A percentile compares a stretch with the other conserved stretches of the same genome.
phyloP scores from a whole-genome alignment of 441 rosid genomes.

The Eutrema salsugineum region DNA sequence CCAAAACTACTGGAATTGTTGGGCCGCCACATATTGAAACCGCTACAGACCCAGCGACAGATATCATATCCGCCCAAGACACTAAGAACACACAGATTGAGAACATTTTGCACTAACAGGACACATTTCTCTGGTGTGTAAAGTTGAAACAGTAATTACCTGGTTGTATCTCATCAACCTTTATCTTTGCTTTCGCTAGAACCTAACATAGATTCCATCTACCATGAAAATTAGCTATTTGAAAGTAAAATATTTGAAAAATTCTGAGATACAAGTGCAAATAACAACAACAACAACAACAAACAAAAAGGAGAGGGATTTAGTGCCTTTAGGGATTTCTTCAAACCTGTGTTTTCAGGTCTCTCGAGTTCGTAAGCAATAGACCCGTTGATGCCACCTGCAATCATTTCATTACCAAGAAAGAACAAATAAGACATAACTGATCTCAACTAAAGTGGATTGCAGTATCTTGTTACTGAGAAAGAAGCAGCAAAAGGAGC shows the following conservation, averaged over 20 bases:
- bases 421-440: neutral
- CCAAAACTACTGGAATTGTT: constrained; percentile 56
- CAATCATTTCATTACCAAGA: neutral
- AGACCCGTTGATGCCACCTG: constrained; percentile 96
- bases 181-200: constrained; percentile 77
- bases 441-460: neutral
- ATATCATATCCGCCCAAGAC: constrained; percentile 94
- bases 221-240: constrained; percentile 32
- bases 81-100: constrained; percentile 43
- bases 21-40: constrained; percentile 95
- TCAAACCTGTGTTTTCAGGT: constrained; percentile 87
- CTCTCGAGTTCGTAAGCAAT: constrained; percentile 81
- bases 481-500: neutral
- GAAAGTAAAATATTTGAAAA: constrained; percentile 18
- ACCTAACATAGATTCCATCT: constrained; percentile 50
- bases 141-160: constrained; percentile 40
- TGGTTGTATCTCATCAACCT: constrained; percentile 56
- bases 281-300: neutral
- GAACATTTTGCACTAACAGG: constrained; percentile 23
- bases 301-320: constrained; percentile 9
- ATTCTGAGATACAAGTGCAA: constrained; percentile 3
- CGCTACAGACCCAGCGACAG: constrained; percentile 89
- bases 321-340: constrained; percentile 72
- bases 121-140: constrained; percentile 15
- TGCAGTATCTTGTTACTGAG: neutral